Conservation (phyloP, 805 yeast species). For the Metschnikowia kofuensis region DNA sequence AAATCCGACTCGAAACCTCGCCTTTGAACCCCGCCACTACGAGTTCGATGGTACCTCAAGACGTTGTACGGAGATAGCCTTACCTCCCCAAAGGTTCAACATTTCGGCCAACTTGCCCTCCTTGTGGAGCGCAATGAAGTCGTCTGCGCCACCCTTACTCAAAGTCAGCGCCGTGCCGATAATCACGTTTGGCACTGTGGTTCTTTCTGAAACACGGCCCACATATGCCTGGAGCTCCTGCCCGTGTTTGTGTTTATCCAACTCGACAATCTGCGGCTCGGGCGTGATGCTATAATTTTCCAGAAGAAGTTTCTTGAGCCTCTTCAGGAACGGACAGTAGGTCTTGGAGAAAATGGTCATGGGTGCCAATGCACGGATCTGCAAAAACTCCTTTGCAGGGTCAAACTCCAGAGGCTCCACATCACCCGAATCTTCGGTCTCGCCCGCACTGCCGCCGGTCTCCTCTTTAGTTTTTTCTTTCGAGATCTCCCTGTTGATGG, state of each 20-base stretch:
- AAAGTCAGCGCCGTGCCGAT: slow-evolving; percentile 18
- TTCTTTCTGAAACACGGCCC: slow-evolving; percentile 27
- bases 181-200: slow-evolving; percentile 19
- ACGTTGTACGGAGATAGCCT: slow-evolving; percentile 46
- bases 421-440: too few species aligned
- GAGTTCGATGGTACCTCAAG: slow-evolving; percentile 57
- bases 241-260: slow-evolving; percentile 80
- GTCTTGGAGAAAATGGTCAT: slow-evolving; percentile 56
- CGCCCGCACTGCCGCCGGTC: slow-evolving; percentile 1
- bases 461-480: slow-evolving; percentile 18
- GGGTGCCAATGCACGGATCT: slow-evolving; percentile 60
- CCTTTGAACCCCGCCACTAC: slow-evolving; percentile 9
- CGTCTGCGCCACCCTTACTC: slow-evolving; percentile 89
- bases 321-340: slow-evolving; percentile 73
- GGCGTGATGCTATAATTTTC: slow-evolving; percentile 72
- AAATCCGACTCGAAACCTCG: background rate
- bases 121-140: slow-evolving; percentile 60
- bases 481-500: slow-evolving; percentile 37
- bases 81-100: slow-evolving; percentile 63
- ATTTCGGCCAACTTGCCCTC: slow-evolving; percentile 49
- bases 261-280: slow-evolving; percentile 67
- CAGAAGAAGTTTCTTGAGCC: slow-evolving; percentile 62
- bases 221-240: slow-evolving; percentile 70
- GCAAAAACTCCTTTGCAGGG: slow-evolving; percentile 43
- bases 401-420: slow-evolving; percentile 21